Evolutionary conservation across 2,329 filamentous ascomycete genomes (phyloP).

Genomic region (Pseudonectria foliicola): DNA sequence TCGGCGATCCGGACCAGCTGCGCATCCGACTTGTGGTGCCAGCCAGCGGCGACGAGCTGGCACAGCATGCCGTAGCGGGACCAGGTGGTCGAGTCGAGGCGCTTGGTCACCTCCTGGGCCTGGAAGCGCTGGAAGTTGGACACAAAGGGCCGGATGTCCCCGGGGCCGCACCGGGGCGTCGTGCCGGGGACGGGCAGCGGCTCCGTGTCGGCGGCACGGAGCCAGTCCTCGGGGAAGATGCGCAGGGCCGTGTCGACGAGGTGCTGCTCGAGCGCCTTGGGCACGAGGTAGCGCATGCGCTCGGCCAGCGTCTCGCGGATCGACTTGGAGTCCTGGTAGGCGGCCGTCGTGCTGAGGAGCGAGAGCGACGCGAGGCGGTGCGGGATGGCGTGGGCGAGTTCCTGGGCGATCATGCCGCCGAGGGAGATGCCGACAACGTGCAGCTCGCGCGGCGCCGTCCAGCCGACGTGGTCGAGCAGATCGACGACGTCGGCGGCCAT

Average conservation of each 20-base stretch:
- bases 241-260: slow-evolving; percentile 57
- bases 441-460: slow-evolving; percentile 45
- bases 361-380: slow-evolving; percentile 47
- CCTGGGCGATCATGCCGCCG: slow-evolving; percentile 89
- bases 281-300: slow-evolving; percentile 52
- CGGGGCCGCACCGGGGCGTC: slow-evolving; percentile 34
- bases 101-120: slow-evolving; percentile 70
- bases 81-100: slow-evolving; percentile 53
- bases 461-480: slow-evolving; percentile 61
- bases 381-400: slow-evolving; percentile 55
- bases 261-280: slow-evolving; percentile 61
- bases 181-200: slow-evolving; percentile 37
- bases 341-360: slow-evolving; percentile 55
- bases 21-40: slow-evolving; percentile 68
- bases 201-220: slow-evolving; percentile 53
- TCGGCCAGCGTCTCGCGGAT: slow-evolving; percentile 58
- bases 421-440: slow-evolving; percentile 75
- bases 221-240: slow-evolving; percentile 60
- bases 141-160: slow-evolving; percentile 49
- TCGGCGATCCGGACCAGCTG: slow-evolving; percentile 49
- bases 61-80: slow-evolving; percentile 62
- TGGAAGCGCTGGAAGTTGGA: slow-evolving; percentile 78
- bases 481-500: slow-evolving; percentile 78
- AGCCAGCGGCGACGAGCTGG: slow-evolving; percentile 71
- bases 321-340: slow-evolving; percentile 53